Percentiles rank a stretch among this genome's conserved stretches.
These are phyloP conservation scores for Tephrocybe sp. DNA, from an alignment of 768 basidiomycete species.

Conservation along the genomic window DNA sequence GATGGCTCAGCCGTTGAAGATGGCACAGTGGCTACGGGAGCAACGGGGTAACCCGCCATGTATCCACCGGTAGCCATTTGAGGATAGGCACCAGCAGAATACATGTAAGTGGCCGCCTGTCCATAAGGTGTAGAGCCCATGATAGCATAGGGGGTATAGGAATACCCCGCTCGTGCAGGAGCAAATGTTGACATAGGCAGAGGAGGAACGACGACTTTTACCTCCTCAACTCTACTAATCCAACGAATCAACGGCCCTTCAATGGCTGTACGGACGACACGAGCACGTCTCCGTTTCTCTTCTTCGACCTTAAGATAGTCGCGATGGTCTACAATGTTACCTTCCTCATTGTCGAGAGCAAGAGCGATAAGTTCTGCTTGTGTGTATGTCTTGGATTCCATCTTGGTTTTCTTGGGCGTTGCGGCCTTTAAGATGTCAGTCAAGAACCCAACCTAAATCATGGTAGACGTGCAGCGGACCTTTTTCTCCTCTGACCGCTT, in stretches of 20 bases:
- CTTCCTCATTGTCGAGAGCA: conserved; percentile 86
- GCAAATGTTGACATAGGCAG: conserved; percentile 24
- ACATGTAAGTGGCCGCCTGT: conserved; percentile 16
- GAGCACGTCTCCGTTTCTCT: conserved; percentile 73
- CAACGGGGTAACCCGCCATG: neutral
- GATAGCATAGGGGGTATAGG: conserved; percentile 11
- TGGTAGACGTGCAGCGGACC: conserved; percentile 31
- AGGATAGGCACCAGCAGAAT: conserved; percentile 11
- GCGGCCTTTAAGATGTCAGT: conserved; percentile 41
- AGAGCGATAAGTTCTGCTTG: conserved; percentile 84
- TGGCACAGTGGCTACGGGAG: neutral
- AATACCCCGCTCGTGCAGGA: conserved; percentile 13
- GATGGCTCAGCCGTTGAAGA: neutral
- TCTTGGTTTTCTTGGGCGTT: conserved; percentile 61
- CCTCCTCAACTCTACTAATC: conserved; percentile 65
- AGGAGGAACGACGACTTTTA: conserved; percentile 43
- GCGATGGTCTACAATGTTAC: conserved; percentile 74
- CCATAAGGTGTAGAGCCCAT: conserved; percentile 17
- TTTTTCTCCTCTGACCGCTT: conserved; percentile 65
- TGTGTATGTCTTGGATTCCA: conserved; percentile 52
- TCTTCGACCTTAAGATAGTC: conserved; percentile 82
- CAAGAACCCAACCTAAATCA: neutral
- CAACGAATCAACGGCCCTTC: conserved; percentile 72
- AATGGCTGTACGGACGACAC: conserved; percentile 58
- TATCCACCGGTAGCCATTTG: conserved; percentile 10